Base-by-base conservation (phyloP, 2,329 filamentous ascomycete genomes). In the Davidsoniella neocaledoniae region DNA sequence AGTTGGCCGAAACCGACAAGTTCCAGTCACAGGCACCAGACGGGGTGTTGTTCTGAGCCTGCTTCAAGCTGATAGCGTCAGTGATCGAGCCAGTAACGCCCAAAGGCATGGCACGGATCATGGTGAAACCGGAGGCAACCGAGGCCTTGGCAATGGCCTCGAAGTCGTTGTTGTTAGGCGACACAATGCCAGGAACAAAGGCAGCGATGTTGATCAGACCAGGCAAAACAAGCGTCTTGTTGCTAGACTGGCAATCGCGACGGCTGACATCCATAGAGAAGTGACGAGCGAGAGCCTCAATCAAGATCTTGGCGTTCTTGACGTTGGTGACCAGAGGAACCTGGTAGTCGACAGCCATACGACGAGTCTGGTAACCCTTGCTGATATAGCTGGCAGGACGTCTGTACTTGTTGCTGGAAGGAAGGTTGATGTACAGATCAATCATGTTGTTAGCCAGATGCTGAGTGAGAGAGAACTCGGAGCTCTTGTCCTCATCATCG, bases 331-430 rank as follows among this genome's bases (percentile, higher is more conserved):
- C 90, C 54, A 98, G 71, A 52, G 91, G 91, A 49, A 91, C 94
- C 68, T 96, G 90, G 68, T 95, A 79, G 66, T 95, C 91, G 40
- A 98, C 91, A 36, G 91, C 91, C 88, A 98, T 95, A 65, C 91
- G 81, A 64, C 91, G 80, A 50, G 91, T 96, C 61, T 85, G 83
- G 69, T 98, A 98, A 54, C 91, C 91, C 69, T 91, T 91, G 66
- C 85, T 93, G 82, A 98, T 93, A 68, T 96, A 98, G 71, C 87
- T 98, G 59, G 91, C 91, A 29, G 91, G 91, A 57, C 91, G 81
- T 58, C 91, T 79, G 74, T 93, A 98, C 65, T 88, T 85, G 72
- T 98, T 98, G 76, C 78, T 94, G 10, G 91, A 96, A n/a, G 91
- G 91, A 66, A 98, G 67, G 66, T 98, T 98, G 79, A 98, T 95